A percentile compares a stretch with the other conserved stretches of the same genome.
phyloP scores from a whole-genome alignment of 306 rosid species.

The Ochetophila trinervis region DNA sequence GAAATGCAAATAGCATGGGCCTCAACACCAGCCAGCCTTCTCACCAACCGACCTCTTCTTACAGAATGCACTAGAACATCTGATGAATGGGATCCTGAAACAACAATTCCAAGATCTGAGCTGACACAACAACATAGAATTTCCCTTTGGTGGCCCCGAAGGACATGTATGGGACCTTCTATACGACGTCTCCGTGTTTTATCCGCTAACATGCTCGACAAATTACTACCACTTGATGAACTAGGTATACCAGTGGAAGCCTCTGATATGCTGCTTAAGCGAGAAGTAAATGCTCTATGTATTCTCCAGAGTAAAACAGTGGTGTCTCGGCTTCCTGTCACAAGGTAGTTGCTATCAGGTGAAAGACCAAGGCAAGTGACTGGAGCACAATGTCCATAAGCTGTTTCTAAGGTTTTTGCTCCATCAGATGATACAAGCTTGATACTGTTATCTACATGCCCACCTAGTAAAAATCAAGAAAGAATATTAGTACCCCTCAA shows the following conservation, averaged over 20 bases:
- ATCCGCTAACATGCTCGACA: conserved; percentile 46
- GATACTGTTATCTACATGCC: conserved; percentile 87
- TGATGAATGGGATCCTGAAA: conserved; percentile 74
- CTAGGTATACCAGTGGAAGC: conserved; percentile 36
- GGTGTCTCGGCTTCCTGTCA: conserved; percentile 82
- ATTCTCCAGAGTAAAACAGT: conserved; percentile 90
- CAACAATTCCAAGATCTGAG: conserved; percentile 87
- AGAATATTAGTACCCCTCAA: background rate
- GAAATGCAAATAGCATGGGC: conserved; percentile 81
- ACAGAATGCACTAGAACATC: conserved; percentile 85
- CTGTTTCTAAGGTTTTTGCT: conserved; percentile 90
- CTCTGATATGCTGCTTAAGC: conserved; percentile 51
- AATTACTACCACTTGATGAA: conserved; percentile 50
- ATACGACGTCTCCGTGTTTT: conserved; percentile 62
- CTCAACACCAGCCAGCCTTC: conserved; percentile 75
- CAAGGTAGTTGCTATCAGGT: conserved; percentile 78
- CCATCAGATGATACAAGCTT: conserved; percentile 83
- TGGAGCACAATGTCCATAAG: conserved; percentile 87
- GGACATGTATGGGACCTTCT: conserved; percentile 88
- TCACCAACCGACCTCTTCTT: conserved; percentile 72
- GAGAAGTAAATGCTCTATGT: conserved; percentile 52
- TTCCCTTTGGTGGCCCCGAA: conserved; percentile 84
- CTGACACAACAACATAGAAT: conserved; percentile 80
- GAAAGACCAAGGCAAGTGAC: conserved; percentile 89
- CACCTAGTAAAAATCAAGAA: conserved; percentile 59